A percentile compares a stretch with the other conserved stretches of the same genome.
These are phyloP conservation scores for Candida pini DNA, from an alignment of 805 yeast genomes.

Conservation along the genomic window DNA sequence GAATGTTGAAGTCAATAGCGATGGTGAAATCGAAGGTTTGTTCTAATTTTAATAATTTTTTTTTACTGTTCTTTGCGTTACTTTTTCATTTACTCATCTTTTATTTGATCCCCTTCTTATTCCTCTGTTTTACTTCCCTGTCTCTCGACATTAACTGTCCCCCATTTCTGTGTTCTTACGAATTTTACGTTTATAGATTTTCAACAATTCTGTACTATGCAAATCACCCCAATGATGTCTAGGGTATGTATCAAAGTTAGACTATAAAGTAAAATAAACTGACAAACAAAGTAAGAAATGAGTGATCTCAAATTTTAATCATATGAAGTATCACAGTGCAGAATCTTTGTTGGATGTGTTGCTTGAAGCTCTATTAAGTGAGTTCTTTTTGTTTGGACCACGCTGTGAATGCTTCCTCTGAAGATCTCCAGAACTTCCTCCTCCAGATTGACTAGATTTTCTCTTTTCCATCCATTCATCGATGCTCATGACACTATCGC, in stretches of 20 bases:
- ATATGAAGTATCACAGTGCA: too few relatives aligned
- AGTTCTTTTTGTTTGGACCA: too few relatives aligned
- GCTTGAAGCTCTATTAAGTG: too few relatives aligned
- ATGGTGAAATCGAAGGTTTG: slow-evolving; percentile 90
- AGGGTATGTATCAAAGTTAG: too few relatives aligned
- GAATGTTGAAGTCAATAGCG: slow-evolving; percentile 90
- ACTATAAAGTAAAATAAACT: too few relatives aligned
- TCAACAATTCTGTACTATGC: slow-evolving; percentile 14
- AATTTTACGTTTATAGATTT: slow-evolving; percentile 9
- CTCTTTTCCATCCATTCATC: background rate
- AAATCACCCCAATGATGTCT: too few relatives aligned
- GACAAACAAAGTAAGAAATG: too few relatives aligned
- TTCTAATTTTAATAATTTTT: slow-evolving; percentile 38
- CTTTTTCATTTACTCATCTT: background rate
- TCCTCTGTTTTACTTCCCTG: background rate
- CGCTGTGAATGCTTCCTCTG: too few relatives aligned
- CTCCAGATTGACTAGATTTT: too few relatives aligned
- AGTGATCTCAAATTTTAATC: too few relatives aligned
- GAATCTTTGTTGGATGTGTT: too few relatives aligned
- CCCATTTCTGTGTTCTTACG: background rate
- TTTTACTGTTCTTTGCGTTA: background rate
- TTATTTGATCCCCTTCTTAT: background rate
- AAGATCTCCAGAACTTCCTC: too few relatives aligned
- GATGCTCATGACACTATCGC: background rate
- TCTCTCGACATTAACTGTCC: background rate